phyloP scores from a whole-genome alignment of 2,329 filamentous ascomycete species.

The Colletotrichum sp. region DNA sequence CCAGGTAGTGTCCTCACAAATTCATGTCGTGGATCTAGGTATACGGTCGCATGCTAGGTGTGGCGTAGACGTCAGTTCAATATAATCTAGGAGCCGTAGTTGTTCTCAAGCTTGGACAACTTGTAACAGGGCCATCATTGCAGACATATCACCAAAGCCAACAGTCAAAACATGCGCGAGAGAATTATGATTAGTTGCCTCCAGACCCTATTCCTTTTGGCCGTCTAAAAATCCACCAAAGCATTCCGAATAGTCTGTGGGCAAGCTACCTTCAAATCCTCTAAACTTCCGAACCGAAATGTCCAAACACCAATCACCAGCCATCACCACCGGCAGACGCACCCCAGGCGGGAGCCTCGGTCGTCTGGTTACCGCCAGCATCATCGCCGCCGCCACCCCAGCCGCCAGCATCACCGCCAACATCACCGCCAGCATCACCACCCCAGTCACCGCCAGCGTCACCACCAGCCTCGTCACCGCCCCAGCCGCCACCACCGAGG shows the following conservation, averaged over 20 bases:
- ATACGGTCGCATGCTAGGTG: neutral
- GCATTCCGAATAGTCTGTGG: slow-evolving; percentile 20
- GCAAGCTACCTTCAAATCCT: neutral
- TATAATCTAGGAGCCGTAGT: neutral
- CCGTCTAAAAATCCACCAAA: slow-evolving; percentile 1
- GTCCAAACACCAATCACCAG: slow-evolving; percentile 11
- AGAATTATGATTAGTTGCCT: neutral
- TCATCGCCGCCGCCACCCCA: neutral
- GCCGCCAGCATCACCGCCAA: neutral
- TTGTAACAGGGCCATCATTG: neutral
- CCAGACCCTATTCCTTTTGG: slow-evolving; percentile 18
- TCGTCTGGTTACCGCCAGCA: neutral
- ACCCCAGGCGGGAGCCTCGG: slow-evolving; percentile 16
- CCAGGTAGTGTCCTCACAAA: neutral
- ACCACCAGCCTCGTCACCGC: slow-evolving; percentile 23
- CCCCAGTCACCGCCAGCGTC: slow-evolving; percentile 24
- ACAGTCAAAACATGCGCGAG: neutral
- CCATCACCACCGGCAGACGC: neutral
- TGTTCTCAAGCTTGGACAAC: neutral
- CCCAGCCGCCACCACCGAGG: slow-evolving; percentile 22
- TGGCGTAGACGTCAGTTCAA: neutral
- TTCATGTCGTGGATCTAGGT: neutral
- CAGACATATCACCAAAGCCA: neutral
- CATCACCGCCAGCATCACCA: slow-evolving; percentile 1
- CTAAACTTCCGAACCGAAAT: neutral